A percentile compares a stretch with the other conserved stretches of the same genome.
Conservation (phyloP, 2,329 filamentous ascomycete species). For the Hymenoscyphus salicellus region DNA sequence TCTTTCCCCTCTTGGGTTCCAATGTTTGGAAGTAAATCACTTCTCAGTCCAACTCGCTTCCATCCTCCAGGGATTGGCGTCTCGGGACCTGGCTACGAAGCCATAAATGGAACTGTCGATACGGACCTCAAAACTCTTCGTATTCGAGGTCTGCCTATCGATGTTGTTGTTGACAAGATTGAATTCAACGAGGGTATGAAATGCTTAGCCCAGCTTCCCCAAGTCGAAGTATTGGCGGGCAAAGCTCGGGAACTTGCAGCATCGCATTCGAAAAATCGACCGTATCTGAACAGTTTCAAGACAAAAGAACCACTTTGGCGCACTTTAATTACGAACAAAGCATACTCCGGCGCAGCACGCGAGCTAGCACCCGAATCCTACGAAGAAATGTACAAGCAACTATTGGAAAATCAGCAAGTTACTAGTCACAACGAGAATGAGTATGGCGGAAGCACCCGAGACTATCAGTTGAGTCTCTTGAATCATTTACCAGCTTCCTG, state of each 20-base stretch:
- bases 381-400: not conserved
- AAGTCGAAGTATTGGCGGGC: not conserved
- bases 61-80: conserved; percentile 1
- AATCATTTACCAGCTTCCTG: not conserved
- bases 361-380: not conserved
- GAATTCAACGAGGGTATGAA: not conserved
- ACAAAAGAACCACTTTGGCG: conserved; percentile 3
- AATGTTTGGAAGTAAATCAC: not conserved
- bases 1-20: conserved; percentile 2
- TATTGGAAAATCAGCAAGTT: not conserved
- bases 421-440: not conserved
- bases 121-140: not conserved
- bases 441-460: not conserved
- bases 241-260: not conserved
- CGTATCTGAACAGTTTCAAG: not conserved
- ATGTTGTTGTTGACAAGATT: not conserved
- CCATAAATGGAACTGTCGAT: not conserved
- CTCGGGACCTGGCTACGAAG: not conserved
- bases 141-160: not conserved
- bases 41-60: not conserved
- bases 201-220: not conserved
- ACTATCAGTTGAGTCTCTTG: not conserved
- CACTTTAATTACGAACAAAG: not conserved
- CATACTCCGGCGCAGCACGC: not conserved
- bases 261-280: not conserved